Conservation (phyloP, 2,329 filamentous ascomycete species). For the Monilinia polystroma region DNA sequence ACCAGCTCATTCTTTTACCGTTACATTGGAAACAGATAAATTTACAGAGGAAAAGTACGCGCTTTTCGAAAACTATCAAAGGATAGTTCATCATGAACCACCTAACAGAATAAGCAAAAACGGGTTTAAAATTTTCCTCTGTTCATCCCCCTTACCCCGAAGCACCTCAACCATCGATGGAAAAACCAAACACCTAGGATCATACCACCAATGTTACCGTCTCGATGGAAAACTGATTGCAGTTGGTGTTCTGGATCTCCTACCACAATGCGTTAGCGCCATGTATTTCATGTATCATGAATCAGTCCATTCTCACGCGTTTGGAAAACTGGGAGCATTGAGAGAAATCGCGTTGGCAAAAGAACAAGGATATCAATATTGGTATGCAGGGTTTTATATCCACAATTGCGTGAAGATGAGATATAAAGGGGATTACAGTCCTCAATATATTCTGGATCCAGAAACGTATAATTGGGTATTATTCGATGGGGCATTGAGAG, state of each 20-base stretch:
- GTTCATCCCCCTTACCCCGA: conserved; percentile 60
- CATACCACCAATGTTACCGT: conserved; percentile 79
- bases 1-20: conserved; percentile 65
- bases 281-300: conserved; percentile 84
- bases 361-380: conserved; percentile 72
- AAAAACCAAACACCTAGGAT: conserved; percentile 59
- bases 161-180: conserved; percentile 51
- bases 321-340: conserved; percentile 74
- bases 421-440: conserved; percentile 78
- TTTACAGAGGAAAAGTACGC: conserved; percentile 75
- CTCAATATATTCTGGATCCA: conserved; percentile 72
- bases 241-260: conserved; percentile 72
- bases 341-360: conserved; percentile 69
- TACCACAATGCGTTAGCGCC: conserved; percentile 74
- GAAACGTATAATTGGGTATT: conserved; percentile 62
- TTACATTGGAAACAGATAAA: conserved; percentile 67
- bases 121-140: conserved; percentile 72
- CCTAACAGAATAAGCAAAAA: conserved; percentile 55
- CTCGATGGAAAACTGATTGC: conserved; percentile 74
- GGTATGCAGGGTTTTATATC: conserved; percentile 82
- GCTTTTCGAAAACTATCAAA: conserved; percentile 75
- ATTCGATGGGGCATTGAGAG: conserved; percentile 54
- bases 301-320: conserved; percentile 65
- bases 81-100: conserved; percentile 67
- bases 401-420: conserved; percentile 79